A percentile compares a stretch with the other conserved stretches of the same genome.
Evolutionary conservation across 2,329 filamentous ascomycete genomes (phyloP).

Genomic region (Blastomyces percursus): DNA sequence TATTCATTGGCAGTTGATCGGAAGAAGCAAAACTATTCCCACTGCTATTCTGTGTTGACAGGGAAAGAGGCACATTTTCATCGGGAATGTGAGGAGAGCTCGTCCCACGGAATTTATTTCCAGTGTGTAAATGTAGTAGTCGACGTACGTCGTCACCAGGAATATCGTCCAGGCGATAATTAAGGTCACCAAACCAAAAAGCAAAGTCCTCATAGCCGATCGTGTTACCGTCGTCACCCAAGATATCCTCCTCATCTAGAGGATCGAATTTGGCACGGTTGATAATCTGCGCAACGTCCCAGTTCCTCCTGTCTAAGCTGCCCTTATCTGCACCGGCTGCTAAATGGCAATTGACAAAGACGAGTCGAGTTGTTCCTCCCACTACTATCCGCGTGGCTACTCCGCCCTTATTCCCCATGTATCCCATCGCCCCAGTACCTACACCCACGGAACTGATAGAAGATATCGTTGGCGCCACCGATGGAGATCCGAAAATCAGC

Average conservation of each 20-base stretch:
- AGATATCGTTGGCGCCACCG: slow-evolving; percentile 61
- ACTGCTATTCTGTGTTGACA: background rate
- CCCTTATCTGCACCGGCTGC: slow-evolving; percentile 72
- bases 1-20: background rate
- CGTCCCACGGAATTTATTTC: slow-evolving; percentile 12
- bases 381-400: slow-evolving; percentile 71
- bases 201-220: slow-evolving; percentile 87
- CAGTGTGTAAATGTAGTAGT: slow-evolving; percentile 62
- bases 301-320: slow-evolving; percentile 72
- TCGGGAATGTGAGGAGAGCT: slow-evolving; percentile 13
- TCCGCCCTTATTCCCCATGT: slow-evolving; percentile 93
- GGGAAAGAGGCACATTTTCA: slow-evolving; percentile 7
- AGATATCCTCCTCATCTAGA: slow-evolving; percentile 52
- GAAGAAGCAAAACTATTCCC: background rate
- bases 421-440: slow-evolving; percentile 81
- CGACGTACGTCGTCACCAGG: slow-evolving; percentile 83
- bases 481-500: slow-evolving; percentile 73
- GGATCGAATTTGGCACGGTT: slow-evolving; percentile 68
- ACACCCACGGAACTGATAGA: slow-evolving; percentile 73
- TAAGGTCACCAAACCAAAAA: slow-evolving; percentile 95
- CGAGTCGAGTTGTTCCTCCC: slow-evolving; percentile 77
- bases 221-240: slow-evolving; percentile 46
- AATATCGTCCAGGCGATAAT: slow-evolving; percentile 80
- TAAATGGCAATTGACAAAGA: slow-evolving; percentile 86
- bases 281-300: slow-evolving; percentile 74